These are phyloP conservation scores for Teunomyces pallodes DNA, from an alignment of 805 yeast species.

Conservation along the genomic window DNA sequence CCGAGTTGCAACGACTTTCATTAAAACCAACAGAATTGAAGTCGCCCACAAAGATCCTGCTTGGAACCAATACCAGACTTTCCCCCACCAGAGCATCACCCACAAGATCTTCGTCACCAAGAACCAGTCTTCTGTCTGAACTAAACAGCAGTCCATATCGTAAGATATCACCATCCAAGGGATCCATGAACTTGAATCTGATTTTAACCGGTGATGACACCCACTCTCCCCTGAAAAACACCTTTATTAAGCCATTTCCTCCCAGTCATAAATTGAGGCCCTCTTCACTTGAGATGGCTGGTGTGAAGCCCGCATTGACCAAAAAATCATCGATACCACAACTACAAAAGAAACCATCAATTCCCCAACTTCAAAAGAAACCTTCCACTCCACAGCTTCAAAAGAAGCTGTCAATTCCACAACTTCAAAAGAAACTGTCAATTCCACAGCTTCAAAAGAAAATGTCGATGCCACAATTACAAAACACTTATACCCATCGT, in stretches of 20 bases:
- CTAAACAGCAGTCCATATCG: conserved; percentile 17
- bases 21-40: background rate
- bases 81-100: background rate
- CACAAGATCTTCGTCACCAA: background rate
- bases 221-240: background rate
- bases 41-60: background rate
- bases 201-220: conserved; percentile 19
- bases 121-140: conserved; percentile 1
- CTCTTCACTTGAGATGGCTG: conserved; percentile 36
- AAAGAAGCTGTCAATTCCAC: conserved; percentile 12
- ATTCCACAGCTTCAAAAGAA: conserved; percentile 16
- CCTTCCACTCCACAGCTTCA: conserved; percentile 9
- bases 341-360: conserved; percentile 17
- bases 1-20: background rate
- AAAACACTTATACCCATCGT: conserved; percentile 8
- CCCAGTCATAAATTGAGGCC: conserved; percentile 23
- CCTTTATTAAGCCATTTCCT: conserved; percentile 25
- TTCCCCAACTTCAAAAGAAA: conserved; percentile 12
- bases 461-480: conserved; percentile 15
- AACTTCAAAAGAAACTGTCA: conserved; percentile 18
- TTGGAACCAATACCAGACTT: background rate
- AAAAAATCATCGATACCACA: conserved; percentile 15
- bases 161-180: conserved; percentile 42
- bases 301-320: conserved; percentile 16
- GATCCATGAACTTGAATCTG: conserved; percentile 35